Percentiles rank a stretch among this genome's conserved stretches.
Evolutionary conservation across 2,329 filamentous ascomycete genomes (phyloP).

Genomic region (Periconia digitata): DNA sequence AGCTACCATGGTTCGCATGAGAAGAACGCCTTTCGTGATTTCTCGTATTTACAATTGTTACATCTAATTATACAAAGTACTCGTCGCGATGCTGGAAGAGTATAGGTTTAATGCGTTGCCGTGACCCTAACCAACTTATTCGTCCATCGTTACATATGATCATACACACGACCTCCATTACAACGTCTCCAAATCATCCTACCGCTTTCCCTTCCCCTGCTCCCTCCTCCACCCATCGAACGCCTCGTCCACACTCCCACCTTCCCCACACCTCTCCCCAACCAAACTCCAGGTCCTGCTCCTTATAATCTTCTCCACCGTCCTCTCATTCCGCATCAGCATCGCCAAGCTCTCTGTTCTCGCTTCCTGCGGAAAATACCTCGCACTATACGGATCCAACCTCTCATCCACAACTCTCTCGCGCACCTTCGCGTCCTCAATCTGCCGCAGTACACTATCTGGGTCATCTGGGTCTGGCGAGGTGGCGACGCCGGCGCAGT

Average conservation of each 20-base stretch:
- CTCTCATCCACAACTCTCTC: constrained; percentile 82
- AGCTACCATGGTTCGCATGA: no score
- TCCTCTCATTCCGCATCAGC: constrained; percentile 72
- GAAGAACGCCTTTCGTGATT: not conserved
- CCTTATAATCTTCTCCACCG: constrained; percentile 77
- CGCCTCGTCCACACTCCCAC: constrained; percentile 46
- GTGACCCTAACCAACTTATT: not conserved
- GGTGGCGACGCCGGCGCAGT: constrained; percentile 86
- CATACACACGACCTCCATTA: not conserved
- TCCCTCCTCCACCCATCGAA: constrained; percentile 38
- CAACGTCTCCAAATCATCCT: not conserved
- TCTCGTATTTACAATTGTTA: not conserved
- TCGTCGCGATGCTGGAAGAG: not conserved
- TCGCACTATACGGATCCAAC: constrained; percentile 84
- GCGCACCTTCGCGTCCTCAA: constrained; percentile 69
- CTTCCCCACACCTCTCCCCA: constrained; percentile 68
- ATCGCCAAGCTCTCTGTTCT: constrained; percentile 77
- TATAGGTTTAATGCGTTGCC: not conserved
- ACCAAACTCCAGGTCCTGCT: constrained; percentile 80
- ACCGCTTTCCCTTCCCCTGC: constrained; percentile 9
- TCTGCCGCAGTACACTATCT: constrained; percentile 67
- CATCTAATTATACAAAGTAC: not conserved
- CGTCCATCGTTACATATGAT: not conserved
- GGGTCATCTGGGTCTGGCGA: constrained; percentile 87
- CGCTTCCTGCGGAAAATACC: constrained; percentile 78